These are phyloP conservation scores for Casuarina equisetifolia DNA, from an alignment of 306 rosid species.

Conservation along the genomic window DNA sequence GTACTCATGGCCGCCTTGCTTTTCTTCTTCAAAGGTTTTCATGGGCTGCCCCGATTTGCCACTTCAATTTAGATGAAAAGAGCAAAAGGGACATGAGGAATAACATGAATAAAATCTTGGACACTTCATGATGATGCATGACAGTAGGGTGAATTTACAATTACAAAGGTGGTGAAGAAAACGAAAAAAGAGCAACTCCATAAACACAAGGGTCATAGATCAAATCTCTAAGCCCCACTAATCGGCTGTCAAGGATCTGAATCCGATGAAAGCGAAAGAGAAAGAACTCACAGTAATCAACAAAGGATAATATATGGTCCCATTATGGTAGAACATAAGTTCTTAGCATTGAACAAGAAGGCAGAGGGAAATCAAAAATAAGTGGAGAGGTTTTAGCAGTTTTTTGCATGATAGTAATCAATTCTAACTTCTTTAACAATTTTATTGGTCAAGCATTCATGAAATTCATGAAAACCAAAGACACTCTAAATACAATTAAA, in stretches of 20 bases:
- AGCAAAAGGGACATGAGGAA: conserved; percentile 1
- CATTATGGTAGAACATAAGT: no score
- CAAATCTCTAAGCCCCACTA: background rate
- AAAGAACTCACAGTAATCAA: background rate
- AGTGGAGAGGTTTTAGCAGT: background rate
- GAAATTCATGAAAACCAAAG: background rate
- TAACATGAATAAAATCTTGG: conserved; percentile 24
- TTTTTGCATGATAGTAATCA: background rate
- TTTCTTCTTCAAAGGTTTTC: background rate
- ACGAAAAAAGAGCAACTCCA: background rate
- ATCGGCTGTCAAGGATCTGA: conserved; percentile 16
- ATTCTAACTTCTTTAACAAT: conserved; percentile 8
- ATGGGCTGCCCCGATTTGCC: background rate
- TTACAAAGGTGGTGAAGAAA: conserved; percentile 11
- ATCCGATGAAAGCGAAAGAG: conserved; percentile 20
- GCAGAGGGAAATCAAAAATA: background rate
- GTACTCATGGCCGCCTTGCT: background rate
- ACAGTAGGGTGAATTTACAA: conserved; percentile 16
- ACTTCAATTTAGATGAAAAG: background rate
- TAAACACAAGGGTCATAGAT: background rate
- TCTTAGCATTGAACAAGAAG: conserved; percentile 14
- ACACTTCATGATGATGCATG: conserved; percentile 30
- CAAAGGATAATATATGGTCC: background rate
- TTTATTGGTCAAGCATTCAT: conserved; percentile 11
- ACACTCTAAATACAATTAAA: background rate